phyloP scores from a whole-genome alignment of 306 rosid species.

The Malus sieversii region DNA sequence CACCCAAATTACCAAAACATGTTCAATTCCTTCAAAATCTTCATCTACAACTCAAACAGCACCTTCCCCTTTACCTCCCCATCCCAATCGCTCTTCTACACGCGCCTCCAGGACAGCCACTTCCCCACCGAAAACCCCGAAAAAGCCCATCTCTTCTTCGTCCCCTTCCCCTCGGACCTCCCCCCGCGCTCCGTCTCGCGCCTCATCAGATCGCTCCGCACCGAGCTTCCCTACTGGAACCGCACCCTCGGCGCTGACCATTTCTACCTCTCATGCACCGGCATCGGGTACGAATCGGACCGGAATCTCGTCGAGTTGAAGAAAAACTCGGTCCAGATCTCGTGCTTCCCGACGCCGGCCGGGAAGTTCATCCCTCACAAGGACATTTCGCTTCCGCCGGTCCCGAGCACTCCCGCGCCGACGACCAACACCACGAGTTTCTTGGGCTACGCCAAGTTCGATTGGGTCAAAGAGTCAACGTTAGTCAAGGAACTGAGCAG shows the following conservation, averaged over 20 bases:
- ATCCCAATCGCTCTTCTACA: conserved; percentile 41
- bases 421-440: background rate
- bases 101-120: conserved; percentile 34
- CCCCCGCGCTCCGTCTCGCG: conserved; percentile 46
- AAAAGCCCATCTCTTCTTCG: conserved; percentile 57
- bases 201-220: conserved; percentile 25
- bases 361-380: conserved; percentile 55
- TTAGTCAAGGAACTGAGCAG: conserved; percentile 17
- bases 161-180: conserved; percentile 43
- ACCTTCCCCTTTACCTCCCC: conserved; percentile 25
- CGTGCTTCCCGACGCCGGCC: conserved; percentile 41
- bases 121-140: conserved; percentile 34
- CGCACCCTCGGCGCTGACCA: conserved; percentile 85
- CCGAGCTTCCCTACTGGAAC: conserved; percentile 55
- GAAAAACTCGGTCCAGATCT: conserved; percentile 64
- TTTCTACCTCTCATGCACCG: conserved; percentile 48
- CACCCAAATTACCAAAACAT: conserved; percentile 42
- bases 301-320: conserved; percentile 59
- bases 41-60: conserved; percentile 35
- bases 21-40: conserved; percentile 43
- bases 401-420: background rate
- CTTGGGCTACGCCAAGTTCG: conserved; percentile 22
- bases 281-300: conserved; percentile 22
- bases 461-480: conserved; percentile 9
- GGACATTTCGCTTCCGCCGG: conserved; percentile 49